phyloP scores from a whole-genome alignment of 1,284 basidiomycete genomes.

The Marasmius oreades region DNA sequence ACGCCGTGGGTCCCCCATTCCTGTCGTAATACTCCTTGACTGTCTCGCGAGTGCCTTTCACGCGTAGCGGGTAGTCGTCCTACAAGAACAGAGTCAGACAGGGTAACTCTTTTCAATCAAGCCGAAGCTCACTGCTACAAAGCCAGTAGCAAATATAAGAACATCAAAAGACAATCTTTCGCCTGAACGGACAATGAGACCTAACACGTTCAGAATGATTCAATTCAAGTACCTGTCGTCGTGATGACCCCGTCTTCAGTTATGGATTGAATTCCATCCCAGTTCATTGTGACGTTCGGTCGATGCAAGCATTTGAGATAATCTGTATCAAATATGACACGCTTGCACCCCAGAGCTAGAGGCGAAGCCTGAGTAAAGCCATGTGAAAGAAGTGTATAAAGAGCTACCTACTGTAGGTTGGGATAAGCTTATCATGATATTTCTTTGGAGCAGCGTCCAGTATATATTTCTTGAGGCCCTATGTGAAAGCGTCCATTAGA shows the following conservation, averaged over 20 bases:
- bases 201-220: background rate
- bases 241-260: slow-evolving; percentile 35
- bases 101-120: background rate
- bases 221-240: slow-evolving; percentile 19
- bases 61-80: slow-evolving; percentile 30
- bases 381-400: slow-evolving; percentile 19
- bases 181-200: slow-evolving; percentile 21
- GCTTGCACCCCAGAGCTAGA: slow-evolving; percentile 34
- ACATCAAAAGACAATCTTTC: slow-evolving; percentile 32
- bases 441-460: slow-evolving; percentile 31
- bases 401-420: slow-evolving; percentile 38
- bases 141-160: slow-evolving; percentile 39
- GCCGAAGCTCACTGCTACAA: slow-evolving; percentile 24
- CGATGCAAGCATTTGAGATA: slow-evolving; percentile 34
- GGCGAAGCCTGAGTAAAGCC: slow-evolving; percentile 22
- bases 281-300: slow-evolving; percentile 35
- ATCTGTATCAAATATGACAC: slow-evolving; percentile 31
- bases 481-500: background rate
- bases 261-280: slow-evolving; percentile 33
- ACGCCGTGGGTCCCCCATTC: slow-evolving; percentile 36
- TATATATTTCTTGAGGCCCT: slow-evolving; percentile 34
- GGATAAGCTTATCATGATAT: slow-evolving; percentile 38
- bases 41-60: slow-evolving; percentile 28
- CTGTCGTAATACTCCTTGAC: slow-evolving; percentile 35
- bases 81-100: slow-evolving; percentile 7